Evolutionary conservation across 1,139 yeast species (phyloP).

Genomic region (Candida pseudoviswanathii): DNA sequence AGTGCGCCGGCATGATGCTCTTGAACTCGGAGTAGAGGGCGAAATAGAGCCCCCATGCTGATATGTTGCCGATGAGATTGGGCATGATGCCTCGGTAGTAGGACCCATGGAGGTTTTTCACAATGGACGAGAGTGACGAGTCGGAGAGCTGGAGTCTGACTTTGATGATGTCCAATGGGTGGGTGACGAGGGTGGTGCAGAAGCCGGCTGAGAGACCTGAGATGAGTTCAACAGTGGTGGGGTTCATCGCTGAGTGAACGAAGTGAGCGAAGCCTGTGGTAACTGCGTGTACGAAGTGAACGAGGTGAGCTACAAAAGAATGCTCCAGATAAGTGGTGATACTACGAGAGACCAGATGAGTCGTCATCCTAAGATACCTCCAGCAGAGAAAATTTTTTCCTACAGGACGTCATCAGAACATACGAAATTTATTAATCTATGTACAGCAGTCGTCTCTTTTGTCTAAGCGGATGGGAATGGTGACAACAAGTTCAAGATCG

Average conservation of each 20-base stretch:
- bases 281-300: no score
- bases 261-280: neutral
- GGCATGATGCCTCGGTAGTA: conserved; percentile 80
- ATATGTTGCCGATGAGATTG: conserved; percentile 77
- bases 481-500: conserved; percentile 69
- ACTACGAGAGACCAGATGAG: no score
- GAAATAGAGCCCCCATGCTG: conserved; percentile 90
- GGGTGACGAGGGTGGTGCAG: conserved; percentile 75
- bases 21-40: conserved; percentile 67
- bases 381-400: neutral
- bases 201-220: conserved; percentile 88
- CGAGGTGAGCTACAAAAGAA: no score
- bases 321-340: conserved; percentile 3
- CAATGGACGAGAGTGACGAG: conserved; percentile 19
- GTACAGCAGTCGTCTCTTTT: neutral
- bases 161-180: conserved; percentile 87
- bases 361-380: no score
- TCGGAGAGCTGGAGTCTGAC: conserved; percentile 63
- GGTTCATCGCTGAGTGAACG: neutral
- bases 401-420: neutral
- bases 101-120: conserved; percentile 2
- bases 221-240: conserved; percentile 47
- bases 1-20: conserved; percentile 20
- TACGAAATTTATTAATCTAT: neutral
- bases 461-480: conserved; percentile 73